Conservation (phyloP, 257 asterid genomes). For the Phtheirospermum japonicum region DNA sequence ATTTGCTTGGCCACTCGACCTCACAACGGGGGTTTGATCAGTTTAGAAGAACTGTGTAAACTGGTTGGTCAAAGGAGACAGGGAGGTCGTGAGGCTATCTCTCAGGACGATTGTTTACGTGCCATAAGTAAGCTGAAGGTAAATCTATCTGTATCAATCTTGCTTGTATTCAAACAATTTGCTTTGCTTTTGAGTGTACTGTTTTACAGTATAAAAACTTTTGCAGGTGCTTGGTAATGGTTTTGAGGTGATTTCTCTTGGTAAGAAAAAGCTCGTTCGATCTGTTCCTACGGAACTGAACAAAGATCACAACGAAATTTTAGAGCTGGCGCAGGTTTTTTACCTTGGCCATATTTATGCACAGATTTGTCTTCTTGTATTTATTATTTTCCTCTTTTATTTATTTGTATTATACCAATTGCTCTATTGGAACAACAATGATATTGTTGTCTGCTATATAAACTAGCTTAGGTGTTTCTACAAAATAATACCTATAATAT, state of each 20-base stretch:
- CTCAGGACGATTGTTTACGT: conserved; percentile 98
- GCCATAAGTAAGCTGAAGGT: conserved; percentile 99
- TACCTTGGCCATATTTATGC: conserved; percentile 22
- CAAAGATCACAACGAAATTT: conserved; percentile 90
- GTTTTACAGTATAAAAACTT: background rate
- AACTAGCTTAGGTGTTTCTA: too few species aligned
- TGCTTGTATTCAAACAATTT: conserved; percentile 4
- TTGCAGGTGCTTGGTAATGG: conserved; percentile 87
- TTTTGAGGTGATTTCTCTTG: conserved; percentile 88
- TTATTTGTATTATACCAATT: background rate
- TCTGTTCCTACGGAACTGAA: conserved; percentile 97
- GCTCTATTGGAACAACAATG: conserved; percentile 19
- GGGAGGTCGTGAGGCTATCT: conserved; percentile 78
- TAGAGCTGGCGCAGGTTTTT: conserved; percentile 95
- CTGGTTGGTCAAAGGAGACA: conserved; percentile 76
- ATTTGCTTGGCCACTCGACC: conserved; percentile 87
- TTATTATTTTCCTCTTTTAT: background rate
- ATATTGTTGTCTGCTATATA: too few species aligned
- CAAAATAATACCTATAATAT: too few species aligned
- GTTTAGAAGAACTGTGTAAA: conserved; percentile 86
- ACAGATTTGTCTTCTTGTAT: conserved; percentile 21
- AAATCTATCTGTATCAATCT: background rate
- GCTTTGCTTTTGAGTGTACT: background rate
- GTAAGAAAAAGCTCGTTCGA: conserved; percentile 84
- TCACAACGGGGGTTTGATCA: conserved; percentile 86